Evolutionary conservation across 225 moss, liverwort and hornwort genomes (phyloP).

Genomic region (Anthoceros angustus): DNA sequence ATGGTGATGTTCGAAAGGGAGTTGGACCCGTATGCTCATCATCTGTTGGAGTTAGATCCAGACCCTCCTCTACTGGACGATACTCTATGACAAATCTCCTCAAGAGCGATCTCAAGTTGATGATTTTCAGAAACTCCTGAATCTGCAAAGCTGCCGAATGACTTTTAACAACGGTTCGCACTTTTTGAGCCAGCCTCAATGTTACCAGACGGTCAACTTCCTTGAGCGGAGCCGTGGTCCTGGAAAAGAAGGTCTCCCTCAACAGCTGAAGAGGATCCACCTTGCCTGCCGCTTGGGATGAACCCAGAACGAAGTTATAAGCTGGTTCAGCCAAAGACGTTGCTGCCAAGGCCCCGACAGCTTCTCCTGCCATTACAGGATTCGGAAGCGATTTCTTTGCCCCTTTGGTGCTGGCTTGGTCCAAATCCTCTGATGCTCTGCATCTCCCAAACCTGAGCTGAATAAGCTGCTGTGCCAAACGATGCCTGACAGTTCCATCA

Average conservation of each 20-base stretch:
- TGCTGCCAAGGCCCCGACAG: slow-evolving; percentile 78
- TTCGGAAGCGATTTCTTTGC: not conserved
- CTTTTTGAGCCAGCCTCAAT: not conserved
- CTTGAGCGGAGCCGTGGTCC: not conserved
- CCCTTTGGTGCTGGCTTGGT: not conserved
- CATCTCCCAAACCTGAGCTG: slow-evolving; percentile 69
- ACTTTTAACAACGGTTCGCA: not conserved
- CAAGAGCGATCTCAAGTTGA: not conserved
- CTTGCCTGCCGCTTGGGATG: slow-evolving; percentile 32
- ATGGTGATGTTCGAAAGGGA: not conserved
- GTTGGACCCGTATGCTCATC: not conserved
- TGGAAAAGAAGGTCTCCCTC: not conserved
- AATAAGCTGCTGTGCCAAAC: slow-evolving; percentile 36
- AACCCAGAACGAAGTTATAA: slow-evolving; percentile 70
- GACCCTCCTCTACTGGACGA: not conserved
- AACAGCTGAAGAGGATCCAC: not conserved
- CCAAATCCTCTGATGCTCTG: slow-evolving; percentile 20
- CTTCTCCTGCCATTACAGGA: slow-evolving; percentile 59
- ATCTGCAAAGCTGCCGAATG: not conserved
- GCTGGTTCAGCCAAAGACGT: slow-evolving; percentile 79
- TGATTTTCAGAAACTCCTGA: not conserved
- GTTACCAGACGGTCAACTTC: not conserved
- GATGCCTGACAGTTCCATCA: slow-evolving; percentile 68
- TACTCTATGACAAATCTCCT: not conserved
- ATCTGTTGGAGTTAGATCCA: not conserved